These are phyloP conservation scores for Linnemannia exigua DNA, from an alignment of 192 early-diverging fungal genomes.

Conservation along the genomic window DNA sequence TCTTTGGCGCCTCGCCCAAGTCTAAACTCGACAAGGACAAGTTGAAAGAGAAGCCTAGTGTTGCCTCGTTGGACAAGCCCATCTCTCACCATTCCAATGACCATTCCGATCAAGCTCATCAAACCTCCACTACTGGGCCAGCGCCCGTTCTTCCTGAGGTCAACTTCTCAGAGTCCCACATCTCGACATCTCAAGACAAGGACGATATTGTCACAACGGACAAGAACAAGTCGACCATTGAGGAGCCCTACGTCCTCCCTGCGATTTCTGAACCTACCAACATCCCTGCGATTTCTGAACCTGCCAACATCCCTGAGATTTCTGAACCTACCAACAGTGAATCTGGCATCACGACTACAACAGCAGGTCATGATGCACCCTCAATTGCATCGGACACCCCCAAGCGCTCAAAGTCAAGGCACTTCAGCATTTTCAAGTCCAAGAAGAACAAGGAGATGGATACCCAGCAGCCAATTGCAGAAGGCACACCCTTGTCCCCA, in stretches of 20 bases:
- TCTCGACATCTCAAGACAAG: neutral
- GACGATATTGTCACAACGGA: neutral
- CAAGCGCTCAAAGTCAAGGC: conserved; percentile 37
- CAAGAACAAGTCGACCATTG: neutral
- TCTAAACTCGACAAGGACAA: conserved; percentile 7
- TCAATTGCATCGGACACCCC: neutral
- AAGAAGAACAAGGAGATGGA: conserved; percentile 39
- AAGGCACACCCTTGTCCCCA: neutral
- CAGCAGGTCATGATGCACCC: conserved; percentile 7
- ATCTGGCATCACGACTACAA: neutral
- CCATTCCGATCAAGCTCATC: neutral
- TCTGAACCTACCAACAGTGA: neutral
- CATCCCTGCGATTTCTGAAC: too few relatives aligned
- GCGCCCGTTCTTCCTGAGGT: neutral
- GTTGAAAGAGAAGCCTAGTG: neutral
- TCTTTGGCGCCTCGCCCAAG: conserved; percentile 19
- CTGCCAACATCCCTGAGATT: neutral
- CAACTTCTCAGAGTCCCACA: neutral
- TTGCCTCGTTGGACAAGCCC: neutral
- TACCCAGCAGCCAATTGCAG: neutral
- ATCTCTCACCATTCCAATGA: neutral
- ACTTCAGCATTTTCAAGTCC: conserved; percentile 39
- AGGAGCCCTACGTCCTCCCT: neutral
- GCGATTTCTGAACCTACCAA: too few relatives aligned
- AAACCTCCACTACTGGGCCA: neutral